These are phyloP conservation scores for Tardiomyces blankii DNA, from an alignment of 1,139 yeast species.

Conservation along the genomic window DNA sequence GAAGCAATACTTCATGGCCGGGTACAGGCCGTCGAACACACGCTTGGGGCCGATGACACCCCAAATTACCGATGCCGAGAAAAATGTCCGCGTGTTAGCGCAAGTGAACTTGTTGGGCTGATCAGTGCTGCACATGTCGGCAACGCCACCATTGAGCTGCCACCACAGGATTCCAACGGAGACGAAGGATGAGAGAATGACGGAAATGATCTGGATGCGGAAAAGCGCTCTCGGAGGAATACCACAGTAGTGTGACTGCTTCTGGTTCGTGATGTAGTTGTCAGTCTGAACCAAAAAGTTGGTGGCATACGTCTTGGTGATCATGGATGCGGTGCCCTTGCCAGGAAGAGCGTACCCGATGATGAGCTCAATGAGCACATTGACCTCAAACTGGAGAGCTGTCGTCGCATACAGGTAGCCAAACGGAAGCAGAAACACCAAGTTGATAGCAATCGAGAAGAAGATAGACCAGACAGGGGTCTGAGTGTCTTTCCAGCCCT, in stretches of 20 bases:
- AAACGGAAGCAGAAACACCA: slow-evolving; percentile 13
- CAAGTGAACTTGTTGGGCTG: slow-evolving; percentile 27
- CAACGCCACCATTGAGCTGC: slow-evolving; percentile 33
- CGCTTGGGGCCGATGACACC: slow-evolving; percentile 60
- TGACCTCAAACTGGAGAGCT: slow-evolving; percentile 41
- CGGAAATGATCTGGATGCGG: slow-evolving; percentile 43
- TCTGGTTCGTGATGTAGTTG: slow-evolving; percentile 42
- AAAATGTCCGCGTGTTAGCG: slow-evolving; percentile 34
- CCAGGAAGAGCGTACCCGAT: slow-evolving; percentile 57
- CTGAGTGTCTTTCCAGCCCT: slow-evolving; percentile 32
- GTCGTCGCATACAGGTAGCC: slow-evolving; percentile 37
- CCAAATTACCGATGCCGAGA: slow-evolving; percentile 46
- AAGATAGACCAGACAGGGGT: slow-evolving; percentile 46
- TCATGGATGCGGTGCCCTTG: slow-evolving; percentile 48
- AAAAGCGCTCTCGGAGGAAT: slow-evolving; percentile 53
- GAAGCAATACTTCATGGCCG: slow-evolving; percentile 39
- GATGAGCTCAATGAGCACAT: slow-evolving; percentile 43
- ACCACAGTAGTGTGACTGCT: slow-evolving; percentile 49
- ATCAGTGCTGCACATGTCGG: slow-evolving; percentile 36
- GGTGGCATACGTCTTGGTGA: slow-evolving; percentile 45
- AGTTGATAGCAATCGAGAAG: slow-evolving; percentile 33
- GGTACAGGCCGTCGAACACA: slow-evolving; percentile 39
- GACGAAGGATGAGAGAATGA: slow-evolving; percentile 29
- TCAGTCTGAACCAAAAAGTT: slow-evolving; percentile 56
- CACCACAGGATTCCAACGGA: slow-evolving; percentile 44